Base-by-base conservation (phyloP, 768 basidiomycete species). In the Inosperma sp. region DNA sequence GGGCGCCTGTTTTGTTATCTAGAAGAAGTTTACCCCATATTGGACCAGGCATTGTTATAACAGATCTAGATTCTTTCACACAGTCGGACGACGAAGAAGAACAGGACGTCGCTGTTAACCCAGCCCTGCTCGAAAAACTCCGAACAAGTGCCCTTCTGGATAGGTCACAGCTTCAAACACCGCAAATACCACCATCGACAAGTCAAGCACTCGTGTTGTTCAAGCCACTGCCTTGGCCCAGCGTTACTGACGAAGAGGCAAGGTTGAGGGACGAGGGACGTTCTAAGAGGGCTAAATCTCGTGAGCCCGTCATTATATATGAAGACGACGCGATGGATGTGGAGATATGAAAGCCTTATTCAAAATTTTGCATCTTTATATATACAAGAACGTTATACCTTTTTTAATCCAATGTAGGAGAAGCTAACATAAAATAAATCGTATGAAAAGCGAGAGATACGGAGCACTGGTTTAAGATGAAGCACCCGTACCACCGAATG, bases 11-110 rank as follows among this genome's bases (percentile, higher is more conserved):
- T 30, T 23, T 45, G 22, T 26, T 19, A 19, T 37, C 12, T 44
- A n/a, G 10, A 36, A 26, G 23, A 26, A 46, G 14, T 27, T 29
- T 39, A 17, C 16, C 19, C 17, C 52, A 36, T 49, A 7, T 34
- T 49, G 52, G 21, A 29, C 40, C 55, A 84, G 84, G 83, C 33
- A 83, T 86, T 55, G 72, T 86, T 23, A 73, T 86, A 27, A 83
- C 82, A 17, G 75, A 80, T 58, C 67, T 84, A 23, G 78, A 80
- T 37, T 70, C 69, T 10, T 80, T 75, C 17, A 71, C 73, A n/a
- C 66, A 71, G 48, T 72, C 76, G 40, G 68, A 72, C 52, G 72
- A 72, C 13, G 66, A 70, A 27, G 68, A 60, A n/a, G 36, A 57
- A 33, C 59, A 55, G 33, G 42, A 52, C 14, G 51, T 77, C 40